Base-by-base conservation (phyloP, 768 basidiomycete species). In the Mycena floridula region DNA sequence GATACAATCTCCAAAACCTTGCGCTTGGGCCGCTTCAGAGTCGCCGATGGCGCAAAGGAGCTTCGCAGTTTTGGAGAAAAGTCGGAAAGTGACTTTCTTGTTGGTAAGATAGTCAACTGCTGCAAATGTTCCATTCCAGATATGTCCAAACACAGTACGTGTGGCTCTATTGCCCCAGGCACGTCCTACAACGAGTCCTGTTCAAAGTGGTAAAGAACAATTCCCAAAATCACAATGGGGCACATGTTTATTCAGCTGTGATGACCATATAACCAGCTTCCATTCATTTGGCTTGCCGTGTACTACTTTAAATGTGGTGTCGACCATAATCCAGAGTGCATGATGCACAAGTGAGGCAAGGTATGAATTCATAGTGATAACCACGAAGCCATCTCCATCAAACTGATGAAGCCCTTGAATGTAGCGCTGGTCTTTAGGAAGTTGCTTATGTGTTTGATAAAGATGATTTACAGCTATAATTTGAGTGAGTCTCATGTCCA, bases 321-420 rank as follows among this genome's bases (percentile, higher is more conserved):
- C 46, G 9, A 47, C 46, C 46, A 47, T 47, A 13, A 47, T 47
- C 46, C 41, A 47, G 3, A 20, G 16, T 6, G 46, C 41, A 18
- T 47, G 40, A 8, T 26, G 36, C 1, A 27, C 41, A 6, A 47
- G 15, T 2, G 5, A 11, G 3, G 45, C 37, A 16, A 46, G 40
- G 3, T 27, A 21, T 7, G 40, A 30, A 15, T 46, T 41, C 1
- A 46, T 21, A 9, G 28, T 30, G n/a, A 30, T n/a, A 30, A 30
- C n/a, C 9, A 30, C n/a, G n/a, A 9, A n/a, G n/a, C 9, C 9
- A 30, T n/a, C 28, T 9, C 28, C 28, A 30, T n/a, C 28, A 30
- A 30, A 30, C n/a, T 30, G 9, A 30, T 30, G 28, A 9, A 30
- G 9, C 28, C 9, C 9, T n/a, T 30, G n/a, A 30, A 30, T 30